Evolutionary conservation across 257 asterid species (phyloP), one percentile per base, ranked within the genome.

Genomic region (Echium plantagineum): DNA sequence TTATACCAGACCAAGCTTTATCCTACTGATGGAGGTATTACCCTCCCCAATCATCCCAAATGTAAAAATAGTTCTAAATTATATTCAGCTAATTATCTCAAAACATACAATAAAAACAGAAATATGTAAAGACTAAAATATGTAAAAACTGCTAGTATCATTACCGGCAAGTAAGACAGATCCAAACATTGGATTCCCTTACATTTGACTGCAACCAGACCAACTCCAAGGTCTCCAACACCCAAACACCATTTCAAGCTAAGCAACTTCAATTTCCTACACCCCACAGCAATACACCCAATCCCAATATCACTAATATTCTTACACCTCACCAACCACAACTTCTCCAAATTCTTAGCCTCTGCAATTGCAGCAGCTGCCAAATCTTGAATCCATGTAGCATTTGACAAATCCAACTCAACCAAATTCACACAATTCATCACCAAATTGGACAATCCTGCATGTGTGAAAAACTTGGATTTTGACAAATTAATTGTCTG

Each of bases 251-350:
- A 85, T 67, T 80, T 90, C 83, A 90, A 71, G 77, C 83, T 85
- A 47, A 90, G 83, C 52, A 82, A 59, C 77, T 73, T 90, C 73
- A 90, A 73, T 79, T 90, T 90, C 68, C 65, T 70, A 68, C 98
- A 90, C 46, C 94, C 95, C 55, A 87, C 96, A 31, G 95, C 94
- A 70, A 90, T 80, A 81, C 94, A 90, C 5, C 98, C 95, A n/a
- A 90, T 64, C 63, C 94, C 98, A 62, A 85, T 85, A 75, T 90
- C 98, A 4, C 94, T 85, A 64, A 91, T 64, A 17, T 71, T 63
- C 66, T 79, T 83, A 69, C 98, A 90, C 79, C 96, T 85, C 59
- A 75, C 85, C 53, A 90, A 68, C 84, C 82, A 78, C 68, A 87
- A 70, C 71, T 49, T 85, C 72, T 87, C 95, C 83, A 90, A 67